Evolutionary conservation across 2,329 filamentous ascomycete genomes (phyloP).

Genomic region (Talaromyces sp.): DNA sequence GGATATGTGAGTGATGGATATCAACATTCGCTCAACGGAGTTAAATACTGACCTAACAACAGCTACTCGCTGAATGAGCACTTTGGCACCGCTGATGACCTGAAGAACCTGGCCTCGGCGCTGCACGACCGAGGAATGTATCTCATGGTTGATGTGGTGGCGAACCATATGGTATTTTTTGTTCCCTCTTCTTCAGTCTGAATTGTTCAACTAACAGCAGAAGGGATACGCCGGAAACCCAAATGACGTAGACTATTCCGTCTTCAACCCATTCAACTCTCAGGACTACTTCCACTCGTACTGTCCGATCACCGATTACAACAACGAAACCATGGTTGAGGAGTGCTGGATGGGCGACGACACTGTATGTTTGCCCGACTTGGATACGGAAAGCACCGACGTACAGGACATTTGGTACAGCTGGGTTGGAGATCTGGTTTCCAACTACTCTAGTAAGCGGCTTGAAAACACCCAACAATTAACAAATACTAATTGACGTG

Average conservation of each 20-base stretch:
- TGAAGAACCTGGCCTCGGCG: slow-evolving; percentile 51
- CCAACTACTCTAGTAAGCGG: slow-evolving; percentile 55
- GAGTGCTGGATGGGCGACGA: slow-evolving; percentile 52
- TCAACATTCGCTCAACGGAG: background rate
- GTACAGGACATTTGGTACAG: slow-evolving; percentile 49
- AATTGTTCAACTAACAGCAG: background rate
- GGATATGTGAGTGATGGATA: slow-evolving; percentile 30
- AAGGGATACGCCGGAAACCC: slow-evolving; percentile 43
- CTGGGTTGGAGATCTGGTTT: slow-evolving; percentile 57
- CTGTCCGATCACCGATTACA: slow-evolving; percentile 51
- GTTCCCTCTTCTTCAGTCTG: background rate
- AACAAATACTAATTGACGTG: background rate
- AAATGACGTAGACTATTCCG: slow-evolving; percentile 48
- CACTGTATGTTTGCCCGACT: slow-evolving; percentile 57
- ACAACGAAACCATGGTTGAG: slow-evolving; percentile 40
- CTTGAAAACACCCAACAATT: too few relatives aligned
- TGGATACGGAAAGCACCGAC: slow-evolving; percentile 49
- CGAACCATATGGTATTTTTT: slow-evolving; percentile 47
- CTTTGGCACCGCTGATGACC: slow-evolving; percentile 55
- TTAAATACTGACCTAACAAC: background rate
- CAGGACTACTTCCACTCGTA: slow-evolving; percentile 56
- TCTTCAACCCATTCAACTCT: slow-evolving; percentile 51
- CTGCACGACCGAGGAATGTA: slow-evolving; percentile 55
- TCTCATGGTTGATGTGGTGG: slow-evolving; percentile 57
- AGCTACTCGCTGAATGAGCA: slow-evolving; percentile 51